Conservation (phyloP, 305 asterid genomes). For the Solanum chacoense region DNA sequence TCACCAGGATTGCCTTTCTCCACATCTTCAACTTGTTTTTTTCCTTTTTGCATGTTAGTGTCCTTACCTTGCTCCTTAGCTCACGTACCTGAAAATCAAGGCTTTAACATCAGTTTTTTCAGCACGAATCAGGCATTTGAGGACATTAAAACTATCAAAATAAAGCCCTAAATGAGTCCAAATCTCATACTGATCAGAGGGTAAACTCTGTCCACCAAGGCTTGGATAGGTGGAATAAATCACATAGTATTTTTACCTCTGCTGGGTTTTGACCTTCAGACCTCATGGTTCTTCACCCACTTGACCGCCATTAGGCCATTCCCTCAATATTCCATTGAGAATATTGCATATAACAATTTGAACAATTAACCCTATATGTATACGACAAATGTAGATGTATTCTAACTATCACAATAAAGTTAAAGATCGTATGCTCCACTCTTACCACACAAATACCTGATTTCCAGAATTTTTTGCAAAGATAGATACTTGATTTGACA, state of each 20-base stretch:
- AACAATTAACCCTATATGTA: neutral
- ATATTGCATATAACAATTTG: neutral
- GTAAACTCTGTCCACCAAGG: neutral
- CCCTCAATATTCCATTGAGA: neutral
- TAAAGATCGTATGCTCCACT: neutral
- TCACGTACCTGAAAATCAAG: neutral
- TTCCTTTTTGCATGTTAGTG: neutral
- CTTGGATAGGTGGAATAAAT: no score
- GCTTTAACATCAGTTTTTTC: neutral
- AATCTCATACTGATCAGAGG: neutral
- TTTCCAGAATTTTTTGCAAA: neutral
- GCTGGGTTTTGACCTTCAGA: neutral
- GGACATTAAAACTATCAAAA: neutral
- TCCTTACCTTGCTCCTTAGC: neutral
- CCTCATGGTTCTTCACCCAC: neutral
- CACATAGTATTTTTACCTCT: neutral
- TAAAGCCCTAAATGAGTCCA: neutral
- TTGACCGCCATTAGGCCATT: neutral
- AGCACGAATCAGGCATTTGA: neutral
- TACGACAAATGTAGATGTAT: neutral
- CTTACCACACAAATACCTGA: neutral
- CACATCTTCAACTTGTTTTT: neutral
- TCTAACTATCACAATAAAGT: neutral
- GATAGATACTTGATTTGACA: neutral
- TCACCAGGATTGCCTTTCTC: neutral